Evolutionary conservation across 73 alveolate species (phyloP).

Genomic region (Symbiodinium natans): DNA sequence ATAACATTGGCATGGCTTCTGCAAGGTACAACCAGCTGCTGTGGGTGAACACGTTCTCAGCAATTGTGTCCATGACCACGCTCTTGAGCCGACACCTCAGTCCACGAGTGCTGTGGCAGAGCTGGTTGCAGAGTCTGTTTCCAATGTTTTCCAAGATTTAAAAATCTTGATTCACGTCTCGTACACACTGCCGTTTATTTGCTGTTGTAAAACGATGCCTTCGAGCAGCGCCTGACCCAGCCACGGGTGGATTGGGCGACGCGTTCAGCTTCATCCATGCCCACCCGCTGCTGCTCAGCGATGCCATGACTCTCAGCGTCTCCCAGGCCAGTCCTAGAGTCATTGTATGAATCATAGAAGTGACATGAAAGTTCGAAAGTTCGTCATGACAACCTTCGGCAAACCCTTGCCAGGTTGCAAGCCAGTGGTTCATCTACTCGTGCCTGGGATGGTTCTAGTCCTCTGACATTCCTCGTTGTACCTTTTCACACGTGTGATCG

Average conservation of each 20-base stretch:
- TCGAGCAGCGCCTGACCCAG: neutral
- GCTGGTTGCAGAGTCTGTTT: no score
- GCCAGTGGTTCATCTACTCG: constrained; percentile 91
- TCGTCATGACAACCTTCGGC: neutral
- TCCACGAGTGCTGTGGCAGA: no score
- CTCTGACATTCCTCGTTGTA: neutral
- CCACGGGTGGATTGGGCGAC: constrained; percentile 16
- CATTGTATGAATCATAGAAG: neutral
- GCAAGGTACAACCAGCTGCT: constrained; percentile 83
- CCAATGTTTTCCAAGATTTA: no score
- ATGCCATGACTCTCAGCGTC: constrained; percentile 34
- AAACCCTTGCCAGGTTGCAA: constrained; percentile 24
- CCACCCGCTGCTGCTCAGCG: constrained; percentile 49
- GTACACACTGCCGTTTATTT: neutral
- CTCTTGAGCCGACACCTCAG: constrained; percentile 41
- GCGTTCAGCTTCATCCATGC: neutral
- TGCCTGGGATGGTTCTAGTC: neutral
- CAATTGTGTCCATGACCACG: constrained; percentile 58
- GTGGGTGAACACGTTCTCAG: constrained; percentile 57
- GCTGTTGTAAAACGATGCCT: neutral
- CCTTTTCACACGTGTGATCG: neutral
- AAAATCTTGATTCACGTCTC: no score
- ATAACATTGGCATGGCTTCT: neutral
- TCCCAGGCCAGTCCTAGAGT: constrained; percentile 25
- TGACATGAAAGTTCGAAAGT: no score